Evolutionary conservation across 495 filamentous ascomycete genomes (phyloP), one percentile per base, ranked within the genome.

Genomic region (Lophiotrema nucula): DNA sequence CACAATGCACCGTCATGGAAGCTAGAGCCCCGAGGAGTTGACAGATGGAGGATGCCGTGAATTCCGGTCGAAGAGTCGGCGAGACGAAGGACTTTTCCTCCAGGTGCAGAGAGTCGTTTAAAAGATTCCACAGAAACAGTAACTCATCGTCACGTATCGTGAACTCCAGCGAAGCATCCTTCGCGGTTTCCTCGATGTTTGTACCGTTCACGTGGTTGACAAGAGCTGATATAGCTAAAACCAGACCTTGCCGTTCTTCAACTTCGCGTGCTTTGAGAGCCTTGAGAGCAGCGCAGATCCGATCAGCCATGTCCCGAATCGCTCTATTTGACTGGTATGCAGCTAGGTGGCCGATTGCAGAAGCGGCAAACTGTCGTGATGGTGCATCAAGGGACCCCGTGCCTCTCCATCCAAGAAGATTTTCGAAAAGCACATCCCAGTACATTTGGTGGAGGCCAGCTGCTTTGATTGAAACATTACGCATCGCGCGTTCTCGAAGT

Each of bases 341-440:
- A 21, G 80, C 80, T 23, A 93, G 65, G 3, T 58, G 65, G 6
- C 89, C 89, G 53, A 92, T 82, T 0, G 87, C 83, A 5, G 66
- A 68, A 0, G 89, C 90, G 28, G 90, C 87, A 38, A 81, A 76
- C 65, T 88, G 80, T 53, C 93, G 79, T 16, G 88, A 86, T 8
- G 79, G 76, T 1, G 82, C 77, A 70, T 96, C 92, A 37, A 80
- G 76, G 54, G 90, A 87, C 0, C 87, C 84, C 42, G 92, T 80
- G 2, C 93, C 93, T 67, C 93, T 81, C 93, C 93, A 97, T 15
- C 82, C 82, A n/a, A 95, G 75, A 16, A 96, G 74, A 1, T 81
- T 86, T 24, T 84, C 77, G 19, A 88, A 65, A 6, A 96, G 69
- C 2, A 84, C 84, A 24, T 77, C 73, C 72, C 88, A 88, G 56